Percentiles rank a stretch among this genome's conserved stretches.
Evolutionary conservation across 805 yeast species (phyloP).

Genomic region (Millerozyma miso): DNA sequence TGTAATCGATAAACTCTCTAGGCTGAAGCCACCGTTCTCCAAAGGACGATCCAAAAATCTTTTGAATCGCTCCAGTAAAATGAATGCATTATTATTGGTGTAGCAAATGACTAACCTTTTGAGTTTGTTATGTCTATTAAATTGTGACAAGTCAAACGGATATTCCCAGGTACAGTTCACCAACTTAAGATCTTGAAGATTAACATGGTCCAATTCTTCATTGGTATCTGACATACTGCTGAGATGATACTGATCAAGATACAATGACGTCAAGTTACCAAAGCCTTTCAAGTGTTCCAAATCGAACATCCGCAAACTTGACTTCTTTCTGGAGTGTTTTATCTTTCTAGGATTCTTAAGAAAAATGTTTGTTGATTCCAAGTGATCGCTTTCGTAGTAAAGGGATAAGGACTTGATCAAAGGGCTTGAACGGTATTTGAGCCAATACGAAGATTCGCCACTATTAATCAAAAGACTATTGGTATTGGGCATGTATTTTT

Average conservation of each 20-base stretch:
- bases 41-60: constrained; percentile 22
- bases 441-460: constrained; percentile 37
- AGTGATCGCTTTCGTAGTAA: constrained; percentile 20
- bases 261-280: constrained; percentile 25
- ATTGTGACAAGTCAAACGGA: constrained; percentile 43
- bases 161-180: constrained; percentile 54
- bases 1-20: constrained; percentile 4
- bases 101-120: constrained; percentile 20
- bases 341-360: constrained; percentile 15
- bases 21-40: constrained; percentile 7
- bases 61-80: constrained; percentile 34
- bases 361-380: constrained; percentile 7
- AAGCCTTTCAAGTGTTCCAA: constrained; percentile 42
- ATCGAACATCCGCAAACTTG: constrained; percentile 34
- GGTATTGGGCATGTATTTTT: constrained; percentile 19
- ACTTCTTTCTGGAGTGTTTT: constrained; percentile 5
- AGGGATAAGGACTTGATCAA: constrained; percentile 19
- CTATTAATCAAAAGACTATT: constrained; percentile 25
- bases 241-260: constrained; percentile 40
- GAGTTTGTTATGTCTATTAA: constrained; percentile 24
- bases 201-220: constrained; percentile 7
- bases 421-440: constrained; percentile 27
- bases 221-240: constrained; percentile 29
- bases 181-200: constrained; percentile 25
- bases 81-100: constrained; percentile 26